Evolutionary conservation across 129 eudicot species (phyloP).

Genomic region (Lactuca sativa): DNA sequence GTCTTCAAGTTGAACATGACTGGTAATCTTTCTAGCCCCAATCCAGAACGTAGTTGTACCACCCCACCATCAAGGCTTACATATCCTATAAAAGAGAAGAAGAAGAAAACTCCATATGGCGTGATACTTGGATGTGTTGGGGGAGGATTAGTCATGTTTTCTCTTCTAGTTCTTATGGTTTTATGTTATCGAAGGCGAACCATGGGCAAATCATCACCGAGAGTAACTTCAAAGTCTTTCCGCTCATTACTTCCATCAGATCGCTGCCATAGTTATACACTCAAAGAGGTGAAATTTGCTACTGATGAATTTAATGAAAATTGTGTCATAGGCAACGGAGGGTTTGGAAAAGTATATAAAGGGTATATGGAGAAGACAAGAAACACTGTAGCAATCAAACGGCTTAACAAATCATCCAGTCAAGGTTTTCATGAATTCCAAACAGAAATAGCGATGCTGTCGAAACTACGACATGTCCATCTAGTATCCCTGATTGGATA

Average conservation of each 20-base stretch:
- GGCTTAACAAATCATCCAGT: conserved; percentile 31
- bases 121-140: conserved; percentile 27
- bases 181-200: conserved; percentile 4
- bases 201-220: conserved; percentile 22
- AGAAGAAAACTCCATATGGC: not conserved
- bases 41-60: conserved; percentile 26
- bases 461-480: conserved; percentile 36
- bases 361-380: conserved; percentile 29
- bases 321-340: conserved; percentile 35
- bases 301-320: not conserved
- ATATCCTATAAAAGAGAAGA: not conserved
- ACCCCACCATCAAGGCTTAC: not conserved
- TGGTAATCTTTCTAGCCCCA: conserved; percentile 36
- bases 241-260: conserved; percentile 27
- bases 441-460: conserved; percentile 31
- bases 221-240: not conserved
- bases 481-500: conserved; percentile 45
- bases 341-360: conserved; percentile 47
- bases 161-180: conserved; percentile 23
- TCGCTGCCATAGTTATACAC: conserved; percentile 37
- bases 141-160: conserved; percentile 24
- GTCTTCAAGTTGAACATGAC: conserved; percentile 39
- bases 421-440: conserved; percentile 41
- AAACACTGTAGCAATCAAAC: conserved; percentile 40
- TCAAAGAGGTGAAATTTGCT: conserved; percentile 33